A percentile compares a stretch with the other conserved stretches of the same genome.
phyloP scores from a whole-genome alignment of 805 yeast species.

The Debaryomyces maramus region DNA sequence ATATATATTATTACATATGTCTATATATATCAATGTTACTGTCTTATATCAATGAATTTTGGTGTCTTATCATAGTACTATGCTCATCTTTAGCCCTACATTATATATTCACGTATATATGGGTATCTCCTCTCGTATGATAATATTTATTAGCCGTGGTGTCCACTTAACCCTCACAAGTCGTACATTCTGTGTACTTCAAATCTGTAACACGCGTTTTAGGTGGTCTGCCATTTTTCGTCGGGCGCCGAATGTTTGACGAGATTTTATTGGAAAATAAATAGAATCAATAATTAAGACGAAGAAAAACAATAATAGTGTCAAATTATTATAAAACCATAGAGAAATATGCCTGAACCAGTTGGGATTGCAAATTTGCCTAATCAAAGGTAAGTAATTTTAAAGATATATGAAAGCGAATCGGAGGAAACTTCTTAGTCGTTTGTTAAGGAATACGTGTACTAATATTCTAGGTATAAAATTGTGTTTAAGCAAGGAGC shows the following conservation, averaged over 20 bases:
- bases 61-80: no score
- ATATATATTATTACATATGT: background rate
- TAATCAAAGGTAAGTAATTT: slow-evolving; percentile 59
- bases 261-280: slow-evolving; percentile 1
- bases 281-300: background rate
- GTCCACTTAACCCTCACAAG: no score
- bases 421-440: no score
- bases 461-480: slow-evolving; percentile 51
- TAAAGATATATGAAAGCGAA: no score
- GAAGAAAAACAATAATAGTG: slow-evolving; percentile 8
- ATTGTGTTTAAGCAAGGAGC: slow-evolving; percentile 75
- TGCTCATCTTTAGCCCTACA: no score
- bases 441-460: slow-evolving; percentile 5
- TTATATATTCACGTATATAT: no score
- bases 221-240: slow-evolving; percentile 1
- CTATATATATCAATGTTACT: background rate
- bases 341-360: slow-evolving; percentile 46
- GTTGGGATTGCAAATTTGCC: slow-evolving; percentile 74
- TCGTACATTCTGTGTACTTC: no score
- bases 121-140: no score
- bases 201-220: background rate
- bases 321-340: slow-evolving; percentile 1
- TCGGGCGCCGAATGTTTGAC: slow-evolving; percentile 1
- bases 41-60: no score
- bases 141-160: no score